Evolutionary conservation across 805 yeast species (phyloP).

Genomic region (Hanseniaspora lindneri): DNA sequence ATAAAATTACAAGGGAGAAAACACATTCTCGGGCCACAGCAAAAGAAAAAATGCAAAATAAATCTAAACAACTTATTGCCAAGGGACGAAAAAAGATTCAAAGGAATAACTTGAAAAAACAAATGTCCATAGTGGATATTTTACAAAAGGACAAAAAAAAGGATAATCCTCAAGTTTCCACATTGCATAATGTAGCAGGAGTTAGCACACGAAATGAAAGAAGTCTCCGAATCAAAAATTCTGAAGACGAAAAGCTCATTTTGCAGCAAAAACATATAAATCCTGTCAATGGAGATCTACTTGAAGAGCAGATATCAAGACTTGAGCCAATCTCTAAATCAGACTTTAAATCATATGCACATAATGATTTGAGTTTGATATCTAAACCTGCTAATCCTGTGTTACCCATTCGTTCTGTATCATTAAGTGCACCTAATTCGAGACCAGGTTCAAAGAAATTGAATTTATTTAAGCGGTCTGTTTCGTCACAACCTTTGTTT

Average conservation of each 20-base stretch:
- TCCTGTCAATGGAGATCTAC: background rate
- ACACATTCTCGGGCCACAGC: too few relatives aligned
- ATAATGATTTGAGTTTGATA: background rate
- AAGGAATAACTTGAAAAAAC: background rate
- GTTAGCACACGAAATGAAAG: too few relatives aligned
- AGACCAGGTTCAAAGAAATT: background rate
- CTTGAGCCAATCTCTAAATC: background rate
- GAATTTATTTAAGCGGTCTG: background rate
- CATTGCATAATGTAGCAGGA: too few relatives aligned
- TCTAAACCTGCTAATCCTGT: background rate
- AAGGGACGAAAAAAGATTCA: background rate
- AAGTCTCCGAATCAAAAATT: background rate
- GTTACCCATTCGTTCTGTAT: background rate
- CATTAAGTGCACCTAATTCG: background rate
- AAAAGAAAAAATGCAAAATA: background rate
- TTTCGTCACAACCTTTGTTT: slow-evolving; percentile 2
- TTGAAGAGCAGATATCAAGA: background rate
- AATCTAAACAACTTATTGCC: background rate
- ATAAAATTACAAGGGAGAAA: background rate
- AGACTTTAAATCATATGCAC: background rate
- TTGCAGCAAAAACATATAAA: background rate
- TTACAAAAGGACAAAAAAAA: slow-evolving; percentile 1
- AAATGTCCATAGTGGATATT: slow-evolving; percentile 6
- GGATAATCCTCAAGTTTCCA: too few relatives aligned
- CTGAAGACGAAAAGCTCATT: background rate